Percentiles rank a stretch among this genome's conserved stretches.
phyloP scores from a whole-genome alignment of 2,329 filamentous ascomycete species.

The Ophiostoma himal-ulmi region DNA sequence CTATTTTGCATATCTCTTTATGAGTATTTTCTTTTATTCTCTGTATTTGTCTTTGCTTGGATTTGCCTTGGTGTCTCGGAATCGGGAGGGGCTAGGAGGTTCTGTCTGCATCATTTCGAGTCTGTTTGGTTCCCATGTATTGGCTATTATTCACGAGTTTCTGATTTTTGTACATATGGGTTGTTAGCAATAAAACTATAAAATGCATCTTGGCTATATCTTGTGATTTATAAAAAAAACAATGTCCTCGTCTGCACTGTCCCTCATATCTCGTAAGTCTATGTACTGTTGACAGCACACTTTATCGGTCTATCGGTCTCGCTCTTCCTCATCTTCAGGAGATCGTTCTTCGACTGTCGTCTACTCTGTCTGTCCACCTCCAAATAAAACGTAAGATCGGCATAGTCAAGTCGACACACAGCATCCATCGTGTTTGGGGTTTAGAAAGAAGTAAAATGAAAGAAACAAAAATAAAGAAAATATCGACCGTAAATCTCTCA shows the following conservation, averaged over 20 bases:
- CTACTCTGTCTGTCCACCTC: too few species aligned
- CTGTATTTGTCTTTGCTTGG: background rate
- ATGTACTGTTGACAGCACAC: background rate
- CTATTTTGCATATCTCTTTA: constrained; percentile 2
- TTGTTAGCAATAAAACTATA: background rate
- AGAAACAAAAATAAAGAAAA: background rate
- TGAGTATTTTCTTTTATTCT: background rate
- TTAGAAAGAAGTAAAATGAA: background rate
- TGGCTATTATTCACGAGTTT: constrained; percentile 16
- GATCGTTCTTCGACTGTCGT: too few species aligned
- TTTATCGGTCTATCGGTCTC: background rate
- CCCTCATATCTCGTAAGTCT: background rate
- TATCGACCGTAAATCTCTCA: background rate
- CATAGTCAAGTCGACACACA: too few species aligned
- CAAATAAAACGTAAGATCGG: too few species aligned
- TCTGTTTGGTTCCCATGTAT: constrained; percentile 12
- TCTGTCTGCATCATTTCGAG: constrained; percentile 16
- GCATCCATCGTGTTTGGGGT: too few species aligned
- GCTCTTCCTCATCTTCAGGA: background rate
- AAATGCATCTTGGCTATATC: background rate
- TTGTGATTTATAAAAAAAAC: too few species aligned
- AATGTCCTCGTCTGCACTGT: background rate
- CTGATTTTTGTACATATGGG: constrained; percentile 18
- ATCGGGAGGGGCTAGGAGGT: constrained; percentile 16
- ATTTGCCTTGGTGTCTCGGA: constrained; percentile 16